phyloP scores from a whole-genome alignment of 768 basidiomycete genomes.

The Naematelia aurantialba region DNA sequence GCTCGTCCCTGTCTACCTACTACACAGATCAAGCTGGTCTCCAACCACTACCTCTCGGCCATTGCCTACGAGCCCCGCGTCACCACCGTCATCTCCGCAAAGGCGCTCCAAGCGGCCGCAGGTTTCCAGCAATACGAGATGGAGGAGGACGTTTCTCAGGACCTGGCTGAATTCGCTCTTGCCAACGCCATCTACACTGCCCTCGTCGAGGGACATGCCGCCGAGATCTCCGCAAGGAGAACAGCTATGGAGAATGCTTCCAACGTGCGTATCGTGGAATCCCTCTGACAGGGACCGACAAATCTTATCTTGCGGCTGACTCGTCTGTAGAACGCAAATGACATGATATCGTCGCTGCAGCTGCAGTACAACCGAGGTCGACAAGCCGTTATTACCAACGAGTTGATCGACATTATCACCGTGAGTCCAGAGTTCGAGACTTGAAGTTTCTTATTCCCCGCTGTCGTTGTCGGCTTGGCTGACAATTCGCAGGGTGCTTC shows the following conservation, averaged over 20 bases:
- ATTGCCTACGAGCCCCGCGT: conserved; percentile 79
- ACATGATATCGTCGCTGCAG: conserved; percentile 82
- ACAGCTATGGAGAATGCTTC: conserved; percentile 99
- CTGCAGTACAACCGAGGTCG: conserved; percentile 99
- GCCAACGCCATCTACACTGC: conserved; percentile 95
- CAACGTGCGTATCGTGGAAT: conserved; percentile 63
- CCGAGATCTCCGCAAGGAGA: conserved; percentile 72
- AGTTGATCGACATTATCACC: conserved; percentile 50
- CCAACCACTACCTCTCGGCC: conserved; percentile 57
- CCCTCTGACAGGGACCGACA: neutral
- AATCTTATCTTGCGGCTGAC: neutral
- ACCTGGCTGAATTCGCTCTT: conserved; percentile 89
- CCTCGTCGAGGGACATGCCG: conserved; percentile 90
- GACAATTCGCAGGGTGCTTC: neutral
- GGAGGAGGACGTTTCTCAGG: conserved; percentile 91
- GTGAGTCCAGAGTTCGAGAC: conserved; percentile 23
- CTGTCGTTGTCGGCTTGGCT: neutral
- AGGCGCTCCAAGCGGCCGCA: conserved; percentile 75
- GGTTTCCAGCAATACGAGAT: conserved; percentile 95
- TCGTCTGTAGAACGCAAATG: conserved; percentile 66
- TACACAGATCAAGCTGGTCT: conserved; percentile 52
- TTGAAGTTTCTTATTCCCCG: neutral
- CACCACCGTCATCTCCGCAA: conserved; percentile 75
- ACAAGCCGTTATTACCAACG: conserved; percentile 84
- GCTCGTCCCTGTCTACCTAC: conserved; percentile 8